Evolutionary conservation across 176 grass and related monocot genomes (phyloP), one percentile per base, ranked within the genome.

Genomic region (Eleusine indica): DNA sequence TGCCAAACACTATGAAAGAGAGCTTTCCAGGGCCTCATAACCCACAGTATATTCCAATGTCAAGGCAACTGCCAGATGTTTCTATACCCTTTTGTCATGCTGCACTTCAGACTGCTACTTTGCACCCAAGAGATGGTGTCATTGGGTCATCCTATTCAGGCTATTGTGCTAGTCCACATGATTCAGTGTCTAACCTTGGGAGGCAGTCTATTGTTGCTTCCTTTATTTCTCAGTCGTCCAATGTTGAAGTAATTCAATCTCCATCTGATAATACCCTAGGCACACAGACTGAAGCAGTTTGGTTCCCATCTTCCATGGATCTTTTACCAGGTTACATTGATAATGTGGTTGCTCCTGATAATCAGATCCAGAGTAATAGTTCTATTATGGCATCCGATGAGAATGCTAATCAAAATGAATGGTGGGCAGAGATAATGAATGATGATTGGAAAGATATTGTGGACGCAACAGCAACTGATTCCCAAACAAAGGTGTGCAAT

Each of bases 371-470:
- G 64, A 81, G 54, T 28, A 51, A 44, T 19, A 60, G 70, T 76
- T 82, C 83, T 70, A 22, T 76, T 75, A 54, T 88, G 73, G 32
- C 80, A 71, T 89, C 87, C 46, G 77, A 92, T 88, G 91, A 86
- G 68, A 51, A 81, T 79, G 85, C 84, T 61, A 95, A 90, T 70
- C 91, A 98, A 80, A 90, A 73, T 39, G 89, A 95, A 68, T 98
- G 93, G 91, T 98, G 86, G 92, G 85, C 62, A 53, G 87, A 93
- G 13, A 87, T 93, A 58, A 95, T 90, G 29, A 88, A 88, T 81
- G 96, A 93, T 83, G 91, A 95, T 89, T 98, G 96, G 96, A 92
- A 87, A 86, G 96, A 87, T 84, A 93, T 98, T 86, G 70, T 93
- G 28, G 83, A 93, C 4, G 87, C 91, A 74, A 85, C 78, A 21